Evolutionary conservation across 2,329 filamentous ascomycete genomes (phyloP).

Genomic region (Penicillium sp.): DNA sequence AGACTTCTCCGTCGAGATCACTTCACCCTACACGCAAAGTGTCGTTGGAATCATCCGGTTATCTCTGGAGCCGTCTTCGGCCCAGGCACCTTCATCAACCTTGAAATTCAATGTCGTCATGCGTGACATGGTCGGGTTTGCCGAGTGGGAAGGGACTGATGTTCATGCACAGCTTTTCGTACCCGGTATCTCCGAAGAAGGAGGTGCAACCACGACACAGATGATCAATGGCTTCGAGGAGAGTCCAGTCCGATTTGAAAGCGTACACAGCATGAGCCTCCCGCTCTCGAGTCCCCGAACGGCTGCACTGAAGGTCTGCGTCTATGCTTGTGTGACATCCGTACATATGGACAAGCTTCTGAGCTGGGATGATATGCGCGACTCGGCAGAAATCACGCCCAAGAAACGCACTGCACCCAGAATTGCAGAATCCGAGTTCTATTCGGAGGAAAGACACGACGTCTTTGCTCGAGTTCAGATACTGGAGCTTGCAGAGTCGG

Average conservation of each 20-base stretch:
- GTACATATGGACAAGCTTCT: conserved; percentile 97
- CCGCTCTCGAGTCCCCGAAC: conserved; percentile 73
- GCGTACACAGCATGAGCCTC: conserved; percentile 96
- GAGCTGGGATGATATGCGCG: conserved; percentile 98
- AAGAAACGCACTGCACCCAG: conserved; percentile 63
- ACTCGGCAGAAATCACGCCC: conserved; percentile 59
- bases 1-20: conserved; percentile 86
- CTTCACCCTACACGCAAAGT: conserved; percentile 88
- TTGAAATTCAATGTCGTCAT: conserved; percentile 98
- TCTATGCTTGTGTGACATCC: conserved; percentile 84
- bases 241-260: conserved; percentile 87
- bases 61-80: conserved; percentile 88
- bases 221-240: conserved; percentile 95
- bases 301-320: conserved; percentile 76
- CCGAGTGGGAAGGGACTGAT: conserved; percentile 90
- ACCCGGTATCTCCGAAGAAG: conserved; percentile 82
- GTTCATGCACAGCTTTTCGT: conserved; percentile 98
- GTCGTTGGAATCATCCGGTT: conserved; percentile 87
- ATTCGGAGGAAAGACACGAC: conserved; percentile 89
- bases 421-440: conserved; percentile 89
- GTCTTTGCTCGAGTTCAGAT: conserved; percentile 85
- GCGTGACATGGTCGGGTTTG: conserved; percentile 92
- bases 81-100: conserved; percentile 84
- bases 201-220: conserved; percentile 89
- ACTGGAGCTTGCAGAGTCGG: conserved; percentile 85